Evolutionary conservation across 495 filamentous ascomycete genomes (phyloP), one percentile per base, ranked within the genome.

Genomic region (Xylaria venustula): DNA sequence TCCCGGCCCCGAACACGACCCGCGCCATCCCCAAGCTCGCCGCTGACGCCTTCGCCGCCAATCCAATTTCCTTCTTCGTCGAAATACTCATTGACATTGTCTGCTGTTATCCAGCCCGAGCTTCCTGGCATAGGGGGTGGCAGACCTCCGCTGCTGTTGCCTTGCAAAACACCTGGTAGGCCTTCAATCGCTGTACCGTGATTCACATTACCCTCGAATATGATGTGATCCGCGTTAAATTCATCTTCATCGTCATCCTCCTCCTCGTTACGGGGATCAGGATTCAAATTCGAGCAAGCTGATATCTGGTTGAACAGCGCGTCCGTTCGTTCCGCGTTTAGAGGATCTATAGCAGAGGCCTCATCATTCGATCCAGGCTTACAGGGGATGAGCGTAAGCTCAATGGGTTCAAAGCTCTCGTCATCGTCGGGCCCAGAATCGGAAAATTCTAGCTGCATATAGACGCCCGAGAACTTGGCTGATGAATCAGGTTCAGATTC

Each of bases 101-200:
- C 94, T 14, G 92, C 89, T 17, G 94, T 98, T 63, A 98, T 97
- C 94, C 94, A 98, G 2, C 92, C 92, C 0, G 85, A 86, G 67
- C 91, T 93, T 11, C 93, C 92, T 1, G 90, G 90, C 71, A 94
- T 82, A 3, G 90, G 86, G 12, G 89, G 87, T 41, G 90, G 90
- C 32, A 93, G 65, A 37, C 82, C 85, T 5, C 85, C 83, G 62
- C 79, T 75, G 34, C 58, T 59, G 23, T 67, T 69, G 23, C 77
- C 75, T 45, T 63, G 61, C 61, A 78, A 71, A 17, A 78, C 79
- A 40, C 82, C 77, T 17, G 72, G 71, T 51, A 80, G 71, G 2
- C 81, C 79, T 37, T 80, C 77, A 6, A 84, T 67, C 5, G 72
- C 71, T 41, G 60, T 60, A 75, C 41, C 58, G 20, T 61, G 28